Base-by-base conservation (phyloP, 352 stramenopile genomes). In the Phytophthora sansomeana region DNA sequence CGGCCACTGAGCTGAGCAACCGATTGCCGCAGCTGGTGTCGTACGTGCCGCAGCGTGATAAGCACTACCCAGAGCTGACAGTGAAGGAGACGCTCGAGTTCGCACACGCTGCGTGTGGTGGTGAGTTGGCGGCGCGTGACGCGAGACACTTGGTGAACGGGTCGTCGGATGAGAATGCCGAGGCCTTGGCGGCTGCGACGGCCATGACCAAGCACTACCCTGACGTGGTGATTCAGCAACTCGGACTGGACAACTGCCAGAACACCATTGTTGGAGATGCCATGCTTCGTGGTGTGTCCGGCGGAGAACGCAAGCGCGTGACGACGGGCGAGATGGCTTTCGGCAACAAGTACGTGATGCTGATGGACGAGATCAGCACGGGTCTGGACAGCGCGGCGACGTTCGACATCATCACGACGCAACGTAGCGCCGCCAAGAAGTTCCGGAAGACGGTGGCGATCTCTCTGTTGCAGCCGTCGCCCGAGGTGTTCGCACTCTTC, bases 331-430 rank as follows among this genome's bases (percentile, higher is more conserved):
- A 89, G 77, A 98, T 98, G 80, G 69, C 92, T 29, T 82, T 91
- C 42, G 72, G 74, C 21, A 65, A 72, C 36, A 74, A 79, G 59
- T 77, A 67, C 21, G 78, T 97, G 14, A 46, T 80, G 10, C 81
- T 92, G 41, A 81, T 84, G 61, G 93, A 98, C 72, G 86, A 96
- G 73, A 97, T 98, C 64, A 92, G 75, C 46, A 98, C 91, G 30
- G 95, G 95, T 7, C 77, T 98, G 26, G 93, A 98, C 76, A 85
- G 81, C 39, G 81, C 87, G 0, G 95, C 90, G 5, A 96, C 92
- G 1, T 97, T 78, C 63, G 92, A 98, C 58, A 98, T 98, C 65
- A 77, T 90, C 63, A 70, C 80, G 41, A 46, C 81, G 21, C 39
- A 96, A 4, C 63, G 54, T 17, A 51, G 74, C 65, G n/a, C 69